Conservation (phyloP, 768 basidiomycete genomes). For the Amylocystis lapponica region DNA sequence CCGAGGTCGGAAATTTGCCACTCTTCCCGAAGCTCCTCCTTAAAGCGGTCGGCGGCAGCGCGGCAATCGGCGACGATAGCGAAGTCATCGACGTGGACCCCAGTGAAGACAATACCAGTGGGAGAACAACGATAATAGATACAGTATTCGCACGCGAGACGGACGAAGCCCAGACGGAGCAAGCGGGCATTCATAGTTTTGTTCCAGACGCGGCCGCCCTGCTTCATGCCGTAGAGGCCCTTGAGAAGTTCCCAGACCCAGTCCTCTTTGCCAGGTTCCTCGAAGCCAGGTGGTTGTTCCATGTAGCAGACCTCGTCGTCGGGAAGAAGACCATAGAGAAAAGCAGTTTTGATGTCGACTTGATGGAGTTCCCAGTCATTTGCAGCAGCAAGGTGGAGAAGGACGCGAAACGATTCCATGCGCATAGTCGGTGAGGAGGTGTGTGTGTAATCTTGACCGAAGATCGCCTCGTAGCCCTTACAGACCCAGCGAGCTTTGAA, state of each 20-base stretch:
- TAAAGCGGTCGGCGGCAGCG: constrained; percentile 22
- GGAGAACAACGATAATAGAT: constrained; percentile 5
- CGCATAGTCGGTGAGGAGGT: constrained; percentile 37
- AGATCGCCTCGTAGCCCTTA: constrained; percentile 36
- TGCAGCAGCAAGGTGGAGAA: constrained; percentile 31
- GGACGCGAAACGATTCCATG: constrained; percentile 32
- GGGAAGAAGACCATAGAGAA: constrained; percentile 27
- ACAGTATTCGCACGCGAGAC: constrained; percentile 10
- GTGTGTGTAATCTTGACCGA: constrained; percentile 36
- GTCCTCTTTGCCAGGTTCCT: neutral
- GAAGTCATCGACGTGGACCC: constrained; percentile 19
- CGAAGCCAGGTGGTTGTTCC: constrained; percentile 25
- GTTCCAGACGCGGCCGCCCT: constrained; percentile 14
- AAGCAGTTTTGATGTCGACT: constrained; percentile 36
- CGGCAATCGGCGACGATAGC: constrained; percentile 11
- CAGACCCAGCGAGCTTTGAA: constrained; percentile 36
- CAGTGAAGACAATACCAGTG: constrained; percentile 9
- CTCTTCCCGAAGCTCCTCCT: constrained; percentile 18
- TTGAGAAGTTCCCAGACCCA: constrained; percentile 10
- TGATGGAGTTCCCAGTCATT: constrained; percentile 33
- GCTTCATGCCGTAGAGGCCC: constrained; percentile 16
- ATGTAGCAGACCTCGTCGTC: constrained; percentile 26
- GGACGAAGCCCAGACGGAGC: constrained; percentile 6
- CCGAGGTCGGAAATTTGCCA: constrained; percentile 33
- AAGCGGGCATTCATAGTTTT: constrained; percentile 5